Base-by-base conservation (phyloP, 163 green algal species). In the Chlamydomonas reinhardtii region DNA sequence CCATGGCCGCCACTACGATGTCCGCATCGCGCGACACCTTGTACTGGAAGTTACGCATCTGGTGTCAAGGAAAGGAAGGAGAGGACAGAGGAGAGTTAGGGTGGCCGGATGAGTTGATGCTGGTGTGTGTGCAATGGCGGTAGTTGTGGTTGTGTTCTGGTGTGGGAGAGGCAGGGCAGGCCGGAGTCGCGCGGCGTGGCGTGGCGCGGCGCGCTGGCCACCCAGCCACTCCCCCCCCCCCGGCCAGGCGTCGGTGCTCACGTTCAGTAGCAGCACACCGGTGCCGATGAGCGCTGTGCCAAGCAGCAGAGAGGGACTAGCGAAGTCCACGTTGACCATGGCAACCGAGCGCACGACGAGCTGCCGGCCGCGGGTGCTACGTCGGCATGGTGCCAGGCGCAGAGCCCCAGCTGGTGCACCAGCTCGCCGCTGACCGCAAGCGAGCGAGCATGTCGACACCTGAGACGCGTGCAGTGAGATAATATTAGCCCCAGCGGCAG, bases 1-100 rank as follows among this genome's bases (percentile, higher is more conserved):
- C 92, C 89, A 96, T 92, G 17, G 94, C 94, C 56, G 93, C 93
- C 19, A 97, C 93, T 25, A 97, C 92, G 70, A 97, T 95, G 90
- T 97, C 94, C 24, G 91, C 90, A 77, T 97, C 94, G 4, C 93
- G 90, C 0, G 92, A 96, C 22, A 97, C 81, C 61, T 92, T 76
- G 22, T 86, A 91, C 76, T 95, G 90, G 74, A 95, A 71, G 83
- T 93, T 93, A 15, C 92, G 90, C 78, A 92, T 82, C 92, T 95
- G 88, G 39, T 48, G 39, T 48, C 8, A 8, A 48, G 39, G 39
- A 48, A 48, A 8, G 39, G 39, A 5, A 8, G 39, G 39, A 5
- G 39, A 8, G 8, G 39, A 8, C 39, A 48, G 39, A 5, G 39
- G 39, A 48, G 39, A 48, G n/a, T n/a, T n/a, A n/a, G n/a, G n/a